Evolutionary conservation across 2,329 filamentous ascomycete species (phyloP).

Genomic region (Phyllosticta citrichinensis): DNA sequence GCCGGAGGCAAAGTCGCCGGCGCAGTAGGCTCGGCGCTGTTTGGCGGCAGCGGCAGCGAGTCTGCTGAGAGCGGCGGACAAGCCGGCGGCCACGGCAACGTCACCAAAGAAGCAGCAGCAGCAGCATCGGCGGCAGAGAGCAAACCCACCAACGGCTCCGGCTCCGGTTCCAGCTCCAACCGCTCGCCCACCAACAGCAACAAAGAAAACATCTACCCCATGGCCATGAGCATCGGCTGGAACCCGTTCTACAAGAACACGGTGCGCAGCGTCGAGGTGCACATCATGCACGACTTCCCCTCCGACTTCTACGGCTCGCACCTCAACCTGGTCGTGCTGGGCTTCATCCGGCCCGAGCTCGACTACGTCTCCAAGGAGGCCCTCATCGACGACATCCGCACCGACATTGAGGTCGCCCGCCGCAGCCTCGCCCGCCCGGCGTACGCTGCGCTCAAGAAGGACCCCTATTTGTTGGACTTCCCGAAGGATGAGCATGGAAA

Average conservation of each 20-base stretch:
- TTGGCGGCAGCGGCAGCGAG: slow-evolving; percentile 13
- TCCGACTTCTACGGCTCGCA: slow-evolving; percentile 76
- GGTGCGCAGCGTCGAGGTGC: slow-evolving; percentile 77
- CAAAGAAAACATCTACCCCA: slow-evolving; percentile 52
- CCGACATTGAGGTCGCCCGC: slow-evolving; percentile 76
- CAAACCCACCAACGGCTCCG: not conserved
- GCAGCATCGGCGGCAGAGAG: not conserved
- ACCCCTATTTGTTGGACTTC: slow-evolving; percentile 23
- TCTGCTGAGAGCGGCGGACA: not conserved
- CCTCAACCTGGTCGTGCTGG: slow-evolving; percentile 71
- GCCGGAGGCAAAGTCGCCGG: slow-evolving; percentile 4
- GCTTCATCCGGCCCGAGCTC: slow-evolving; percentile 80
- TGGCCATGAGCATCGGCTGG: slow-evolving; percentile 92
- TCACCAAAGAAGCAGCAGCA: not conserved
- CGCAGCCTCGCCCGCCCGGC: slow-evolving; percentile 57
- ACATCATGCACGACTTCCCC: slow-evolving; percentile 68
- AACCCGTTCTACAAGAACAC: slow-evolving; percentile 97
- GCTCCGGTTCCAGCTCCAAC: not conserved
- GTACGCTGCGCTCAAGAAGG: slow-evolving; percentile 46
- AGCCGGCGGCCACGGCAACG: too few species aligned
- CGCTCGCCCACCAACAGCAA: not conserved
- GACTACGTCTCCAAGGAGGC: slow-evolving; percentile 80
- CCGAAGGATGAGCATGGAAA: slow-evolving; percentile 3
- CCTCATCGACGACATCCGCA: slow-evolving; percentile 76
- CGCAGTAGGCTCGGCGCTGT: not conserved